Evolutionary conservation across 768 basidiomycete species (phyloP), one percentile per base, ranked within the genome.

Genomic region (Rhizopogon vulgaris): DNA sequence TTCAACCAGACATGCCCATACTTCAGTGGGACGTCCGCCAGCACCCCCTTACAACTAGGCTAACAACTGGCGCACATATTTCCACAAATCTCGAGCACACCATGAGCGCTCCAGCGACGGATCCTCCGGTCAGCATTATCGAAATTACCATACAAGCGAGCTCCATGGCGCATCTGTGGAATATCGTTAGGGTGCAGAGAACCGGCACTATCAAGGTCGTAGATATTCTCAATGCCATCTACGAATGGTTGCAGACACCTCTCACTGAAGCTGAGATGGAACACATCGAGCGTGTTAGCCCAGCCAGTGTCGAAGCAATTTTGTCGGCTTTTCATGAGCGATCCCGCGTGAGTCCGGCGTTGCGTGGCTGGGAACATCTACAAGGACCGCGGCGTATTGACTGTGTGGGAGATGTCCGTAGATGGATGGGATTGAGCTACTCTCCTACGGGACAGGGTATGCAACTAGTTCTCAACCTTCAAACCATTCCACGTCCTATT

Each of bases 351-450:
- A 69, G 73, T 6, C 59, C 60, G 49, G 73, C 73, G 25, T 55
- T 83, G 7, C 61, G 66, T 11, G 71, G 60, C 2, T 72, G 74
- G 50, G 72, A 75, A 38, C 58, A 69, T 32, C 56, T 55, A 38
- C 61, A 70, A 45, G 75, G 76, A 0, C 76, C 75, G 48, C 71
- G 61, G 56, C 71, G 82, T 34, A 71, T 76, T 38, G 83, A 84
- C 61, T 70, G 72, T 42, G 56, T 83, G 30, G 80, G 79, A 1
- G 68, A 69, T n/a, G 8, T 34, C 10, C 45, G 45, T 22, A 34
- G 45, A 46, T 46, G 45, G 45, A 34, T 46, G 1, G 45, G 45
- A 34, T 34, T 46, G 15, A 34, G 30, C 45, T 46, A 46, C 22
- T 22, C 45, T 34, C 32, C 45, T 46, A 24, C 14, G 14, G 45